phyloP scores from a whole-genome alignment of 441 rosid species.

The Arabidopsis lyrata region DNA sequence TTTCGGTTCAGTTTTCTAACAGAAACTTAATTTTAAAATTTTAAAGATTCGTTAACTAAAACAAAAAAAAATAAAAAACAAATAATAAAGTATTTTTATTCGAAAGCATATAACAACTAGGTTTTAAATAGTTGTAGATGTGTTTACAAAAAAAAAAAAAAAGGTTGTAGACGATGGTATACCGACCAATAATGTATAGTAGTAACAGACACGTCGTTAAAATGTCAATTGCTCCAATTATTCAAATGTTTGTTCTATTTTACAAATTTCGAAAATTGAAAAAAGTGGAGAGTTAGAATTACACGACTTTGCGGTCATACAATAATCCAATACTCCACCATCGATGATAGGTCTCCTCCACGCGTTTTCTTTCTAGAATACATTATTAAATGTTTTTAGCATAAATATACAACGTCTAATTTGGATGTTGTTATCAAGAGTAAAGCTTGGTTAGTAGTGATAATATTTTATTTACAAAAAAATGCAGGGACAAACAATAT shows the following conservation, averaged over 20 bases:
- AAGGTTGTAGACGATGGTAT: not conserved
- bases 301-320: not conserved
- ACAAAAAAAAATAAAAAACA: not conserved
- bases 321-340: not conserved
- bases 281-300: not conserved
- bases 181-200: not conserved
- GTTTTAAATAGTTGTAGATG: no score
- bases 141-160: no score
- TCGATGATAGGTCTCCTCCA: not conserved
- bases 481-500: not conserved
- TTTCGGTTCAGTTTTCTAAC: not conserved
- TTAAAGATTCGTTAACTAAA: not conserved
- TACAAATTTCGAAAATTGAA: not conserved
- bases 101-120: no score
- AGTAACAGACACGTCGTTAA: constrained; percentile 2
- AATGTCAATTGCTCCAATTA: not conserved
- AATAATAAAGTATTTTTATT: not conserved
- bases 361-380: not conserved
- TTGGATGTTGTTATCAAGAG: not conserved
- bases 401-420: not conserved
- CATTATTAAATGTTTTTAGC: not conserved
- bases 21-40: not conserved
- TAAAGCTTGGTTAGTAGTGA: no score
- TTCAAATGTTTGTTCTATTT: not conserved
- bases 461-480: not conserved